phyloP scores from a whole-genome alignment of 2,329 filamentous ascomycete species.

The Alternaria brassicicola region DNA sequence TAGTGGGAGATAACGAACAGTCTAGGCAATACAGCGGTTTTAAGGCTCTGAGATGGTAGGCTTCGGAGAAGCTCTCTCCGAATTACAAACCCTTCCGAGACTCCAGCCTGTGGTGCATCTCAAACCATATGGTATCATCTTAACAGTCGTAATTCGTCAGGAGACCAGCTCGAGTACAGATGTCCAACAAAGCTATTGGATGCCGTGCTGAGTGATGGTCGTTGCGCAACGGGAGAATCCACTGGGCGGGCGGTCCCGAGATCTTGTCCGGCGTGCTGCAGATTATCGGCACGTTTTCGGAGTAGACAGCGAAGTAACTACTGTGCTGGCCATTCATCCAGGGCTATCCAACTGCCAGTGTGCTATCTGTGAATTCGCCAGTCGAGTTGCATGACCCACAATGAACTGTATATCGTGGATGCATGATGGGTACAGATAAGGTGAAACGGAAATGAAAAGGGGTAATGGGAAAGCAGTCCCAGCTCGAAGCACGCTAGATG shows the following conservation, averaged over 20 bases:
- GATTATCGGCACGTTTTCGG: not conserved
- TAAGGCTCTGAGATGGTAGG: not conserved
- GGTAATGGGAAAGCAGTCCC: not conserved
- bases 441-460: not conserved
- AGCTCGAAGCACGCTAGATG: not conserved
- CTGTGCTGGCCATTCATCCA: not conserved
- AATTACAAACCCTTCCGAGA: not conserved
- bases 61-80: not conserved
- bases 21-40: not conserved
- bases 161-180: not conserved
- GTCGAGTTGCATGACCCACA: not conserved
- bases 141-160: not conserved
- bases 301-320: not conserved
- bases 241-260: not conserved
- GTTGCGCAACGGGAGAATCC: not conserved
- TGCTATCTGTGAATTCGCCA: not conserved
- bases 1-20: not conserved
- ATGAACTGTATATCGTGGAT: not conserved
- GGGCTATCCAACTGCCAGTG: rapidly evolving
- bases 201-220: not conserved
- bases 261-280: not conserved
- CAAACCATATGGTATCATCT: not conserved
- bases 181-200: not conserved
- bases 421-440: not conserved
- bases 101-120: not conserved